Base-by-base conservation (phyloP, 768 basidiomycete genomes). In the Termitomyces sp. region DNA sequence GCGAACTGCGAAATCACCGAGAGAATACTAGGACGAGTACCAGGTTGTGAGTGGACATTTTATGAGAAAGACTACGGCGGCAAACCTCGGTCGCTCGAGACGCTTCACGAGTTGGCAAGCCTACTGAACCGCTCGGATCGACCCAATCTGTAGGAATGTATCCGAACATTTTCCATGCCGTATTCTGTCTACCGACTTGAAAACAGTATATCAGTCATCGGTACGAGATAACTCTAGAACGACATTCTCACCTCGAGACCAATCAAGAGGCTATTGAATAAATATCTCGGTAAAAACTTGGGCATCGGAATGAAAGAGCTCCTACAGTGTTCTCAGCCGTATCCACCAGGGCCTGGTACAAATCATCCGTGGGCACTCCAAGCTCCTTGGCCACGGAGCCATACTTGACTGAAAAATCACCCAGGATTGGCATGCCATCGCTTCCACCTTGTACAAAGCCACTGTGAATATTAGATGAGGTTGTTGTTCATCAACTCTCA, bases 1-100 rank as follows among this genome's bases (percentile, higher is more conserved):
- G 22, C 79, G 78, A 22, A 81, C 80, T 3, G 78, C 79, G 52
- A 82, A 82, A 62, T 82, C 81, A 7, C 76, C 75, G 1, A 81
- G 64, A 6, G 80, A 72, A 59, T 81, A 82, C 77, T 80, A 12
- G 36, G 26, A 20, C 18, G 28, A 28, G 26, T 24, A 45, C 28
- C 24, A 34, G 26, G 22, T 8, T 33, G 16, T 37, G 10, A 44
- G 42, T 13, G 10, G 22, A 44, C 20, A 44, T 5, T 10, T 42
- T 13, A 36, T 16, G 39, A n/a, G 10, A 24, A 57, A 45, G 15
- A 36, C 26, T 44, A 28, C 51, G 50, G 28, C 12, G n/a, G 39
- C 63, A 18, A 39, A 77, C 79, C 71, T 81, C 80, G 50, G 72
- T 72, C 6, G 78, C 74, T 15, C 80, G 67, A 1, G 80, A 81